These are phyloP conservation scores for Senna siamea DNA, from an alignment of 306 rosid genomes.

Conservation along the genomic window DNA sequence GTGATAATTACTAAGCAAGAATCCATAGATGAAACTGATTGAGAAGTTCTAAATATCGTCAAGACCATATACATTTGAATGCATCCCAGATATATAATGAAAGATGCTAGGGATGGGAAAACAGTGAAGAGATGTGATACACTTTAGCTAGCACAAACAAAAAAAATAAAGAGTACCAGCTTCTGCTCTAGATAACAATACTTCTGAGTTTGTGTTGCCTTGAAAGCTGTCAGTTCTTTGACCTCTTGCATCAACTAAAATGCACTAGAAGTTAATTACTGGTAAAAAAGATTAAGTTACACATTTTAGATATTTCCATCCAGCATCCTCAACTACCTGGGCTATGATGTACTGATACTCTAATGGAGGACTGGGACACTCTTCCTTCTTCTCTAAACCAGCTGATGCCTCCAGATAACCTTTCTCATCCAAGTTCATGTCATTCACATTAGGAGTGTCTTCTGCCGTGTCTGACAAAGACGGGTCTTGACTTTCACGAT, in stretches of 20 bases:
- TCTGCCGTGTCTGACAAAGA: slow-evolving; percentile 31
- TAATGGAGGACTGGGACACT: slow-evolving; percentile 29
- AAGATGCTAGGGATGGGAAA: slow-evolving; percentile 29
- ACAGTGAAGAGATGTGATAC: slow-evolving; percentile 19
- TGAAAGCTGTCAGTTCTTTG: slow-evolving; percentile 52
- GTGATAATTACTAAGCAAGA: slow-evolving; percentile 24
- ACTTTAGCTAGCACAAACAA: slow-evolving; percentile 17
- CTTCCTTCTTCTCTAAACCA: slow-evolving; percentile 43
- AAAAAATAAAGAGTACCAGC: slow-evolving; percentile 56
- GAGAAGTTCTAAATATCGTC: slow-evolving; percentile 25
- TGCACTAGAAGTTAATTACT: slow-evolving; percentile 6
- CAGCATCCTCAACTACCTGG: slow-evolving; percentile 45
- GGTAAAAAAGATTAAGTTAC: slow-evolving; percentile 9
- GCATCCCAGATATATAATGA: slow-evolving; percentile 25
- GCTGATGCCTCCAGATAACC: slow-evolving; percentile 16
- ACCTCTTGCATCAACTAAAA: slow-evolving; percentile 59
- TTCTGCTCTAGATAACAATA: slow-evolving; percentile 54
- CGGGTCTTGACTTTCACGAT: slow-evolving; percentile 36
- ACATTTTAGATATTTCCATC: slow-evolving; percentile 11
- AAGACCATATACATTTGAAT: slow-evolving; percentile 9
- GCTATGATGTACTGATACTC: slow-evolving; percentile 36
- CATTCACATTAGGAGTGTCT: slow-evolving; percentile 4
- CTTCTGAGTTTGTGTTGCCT: slow-evolving; percentile 44
- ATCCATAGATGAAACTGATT: slow-evolving; percentile 12
- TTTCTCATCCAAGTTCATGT: slow-evolving; percentile 2